A percentile compares a stretch with the other conserved stretches of the same genome.
Conservation (phyloP, 768 basidiomycete genomes). For the Glaciozyma antarctica region DNA sequence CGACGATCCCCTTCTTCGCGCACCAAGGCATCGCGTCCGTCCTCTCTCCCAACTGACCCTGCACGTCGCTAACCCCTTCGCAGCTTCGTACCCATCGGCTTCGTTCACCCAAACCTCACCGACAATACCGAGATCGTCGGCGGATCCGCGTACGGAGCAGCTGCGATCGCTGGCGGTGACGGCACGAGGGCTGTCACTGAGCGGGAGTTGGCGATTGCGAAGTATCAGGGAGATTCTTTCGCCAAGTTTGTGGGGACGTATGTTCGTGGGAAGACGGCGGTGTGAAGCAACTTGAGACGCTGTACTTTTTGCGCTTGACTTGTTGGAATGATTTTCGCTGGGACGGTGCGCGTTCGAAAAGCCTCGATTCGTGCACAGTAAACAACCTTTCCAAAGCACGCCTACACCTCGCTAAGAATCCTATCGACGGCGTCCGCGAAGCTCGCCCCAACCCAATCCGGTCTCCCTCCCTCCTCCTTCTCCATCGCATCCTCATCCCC, state of each 20-base stretch:
- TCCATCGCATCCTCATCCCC: slow-evolving; percentile 49
- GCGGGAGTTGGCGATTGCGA: no score
- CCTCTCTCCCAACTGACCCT: background rate
- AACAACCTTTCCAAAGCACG: no score
- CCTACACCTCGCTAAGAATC: background rate
- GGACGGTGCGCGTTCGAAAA: no score
- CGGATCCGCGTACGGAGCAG: slow-evolving; percentile 70
- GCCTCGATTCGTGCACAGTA: no score
- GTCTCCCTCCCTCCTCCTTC: background rate
- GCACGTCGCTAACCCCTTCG: slow-evolving; percentile 43
- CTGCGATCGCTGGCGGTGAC: slow-evolving; percentile 38
- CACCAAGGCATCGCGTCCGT: slow-evolving; percentile 42
- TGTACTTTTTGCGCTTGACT: no score
- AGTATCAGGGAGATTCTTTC: no score
- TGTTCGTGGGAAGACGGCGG: no score
- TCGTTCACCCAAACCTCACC: slow-evolving; percentile 45
- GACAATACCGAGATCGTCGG: slow-evolving; percentile 43
- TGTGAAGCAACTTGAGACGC: no score
- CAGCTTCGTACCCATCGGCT: slow-evolving; percentile 60
- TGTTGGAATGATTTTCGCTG: no score
- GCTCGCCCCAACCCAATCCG: slow-evolving; percentile 10
- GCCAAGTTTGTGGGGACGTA: no score
- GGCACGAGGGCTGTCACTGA: slow-evolving; percentile 17
- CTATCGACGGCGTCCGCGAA: slow-evolving; percentile 14
- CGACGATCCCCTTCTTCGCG: slow-evolving; percentile 49